Percentiles rank a stretch among this genome's conserved stretches.
Conservation (phyloP, 73 alveolate species). For the Paramecium sonneborni region DNA sequence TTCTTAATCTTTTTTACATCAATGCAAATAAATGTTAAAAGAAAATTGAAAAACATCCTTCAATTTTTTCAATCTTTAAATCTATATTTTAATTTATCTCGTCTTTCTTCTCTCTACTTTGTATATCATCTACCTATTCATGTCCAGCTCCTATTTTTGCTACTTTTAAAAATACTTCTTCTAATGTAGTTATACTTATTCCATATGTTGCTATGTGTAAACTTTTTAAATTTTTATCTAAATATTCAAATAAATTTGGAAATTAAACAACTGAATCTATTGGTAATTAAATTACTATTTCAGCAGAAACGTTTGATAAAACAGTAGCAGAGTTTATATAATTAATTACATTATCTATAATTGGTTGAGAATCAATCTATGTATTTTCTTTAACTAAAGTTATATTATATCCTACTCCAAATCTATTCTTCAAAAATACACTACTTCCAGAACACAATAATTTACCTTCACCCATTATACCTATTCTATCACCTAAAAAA, state of each 20-base stretch:
- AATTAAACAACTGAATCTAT: conserved; percentile 68
- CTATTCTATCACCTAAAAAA: conserved; percentile 98
- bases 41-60: conserved; percentile 66
- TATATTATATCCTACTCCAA: conserved; percentile 96
- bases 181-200: conserved; percentile 94
- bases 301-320: conserved; percentile 75
- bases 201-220: conserved; percentile 88
- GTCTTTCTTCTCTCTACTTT: neutral
- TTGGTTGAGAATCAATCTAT: conserved; percentile 59
- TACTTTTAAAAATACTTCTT: conserved; percentile 93
- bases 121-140: conserved; percentile 55
- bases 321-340: conserved; percentile 55
- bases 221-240: conserved; percentile 72
- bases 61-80: conserved; percentile 65
- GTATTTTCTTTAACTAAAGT: conserved; percentile 65
- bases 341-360: conserved; percentile 49
- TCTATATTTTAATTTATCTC: conserved; percentile 70
- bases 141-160: conserved; percentile 81
- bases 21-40: conserved; percentile 70
- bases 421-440: conserved; percentile 90
- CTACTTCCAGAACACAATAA: conserved; percentile 94
- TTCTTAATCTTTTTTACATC: conserved; percentile 69
- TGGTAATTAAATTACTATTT: conserved; percentile 77
- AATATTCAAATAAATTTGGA: conserved; percentile 79
- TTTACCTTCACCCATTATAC: conserved; percentile 96